Base-by-base conservation (phyloP, 129 eudicot genomes). In the Artemisia annua region DNA sequence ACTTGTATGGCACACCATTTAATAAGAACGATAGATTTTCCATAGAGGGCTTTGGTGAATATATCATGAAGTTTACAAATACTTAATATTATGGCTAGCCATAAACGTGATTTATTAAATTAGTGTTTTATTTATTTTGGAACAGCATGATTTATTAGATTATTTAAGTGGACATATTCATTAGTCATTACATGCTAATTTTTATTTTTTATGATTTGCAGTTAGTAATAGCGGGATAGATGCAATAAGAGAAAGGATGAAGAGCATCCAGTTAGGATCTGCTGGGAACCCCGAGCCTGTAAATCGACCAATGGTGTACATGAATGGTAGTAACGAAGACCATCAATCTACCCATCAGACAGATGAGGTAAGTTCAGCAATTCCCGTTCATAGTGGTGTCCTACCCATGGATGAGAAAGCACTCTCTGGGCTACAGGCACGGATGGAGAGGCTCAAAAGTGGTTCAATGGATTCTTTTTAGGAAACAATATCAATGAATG, bases 341-440 rank as follows among this genome's bases (percentile, higher is more conserved):
- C 77, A 79, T 56, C 85, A 89, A 39, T 51, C 73, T 65, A 75
- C 77, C 46, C 72, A 76, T 54, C 79, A 69, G 16, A 24, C 82
- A 10, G 98, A 86, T 35, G 88, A 62, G 32, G 49, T 72, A 10
- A 66, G 48, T 0, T 22, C 76, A 44, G 65, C 39, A 13, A 50
- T 9, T 60, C 63, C 81, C 11, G 88, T 82, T 57, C 68, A 66
- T 16, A 48, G 84, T 46, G 97, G 96, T 13, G 88, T 86, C 14
- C 98, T 83, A 64, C 98, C 98, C 28, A 94, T 94, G 99, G 99
- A 94, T 61, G 99, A 94, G 79, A 94, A 86, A 78, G 99, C 99
- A 11, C 71, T 94, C 56, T 90, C 99, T 1, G 99, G 99, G 65
- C 84, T 94, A 43, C 99, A 94, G 82, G 99, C 99, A 11, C 96